phyloP scores from a whole-genome alignment of 345 rosid species.

The Cardamine chenopodiifolia region DNA sequence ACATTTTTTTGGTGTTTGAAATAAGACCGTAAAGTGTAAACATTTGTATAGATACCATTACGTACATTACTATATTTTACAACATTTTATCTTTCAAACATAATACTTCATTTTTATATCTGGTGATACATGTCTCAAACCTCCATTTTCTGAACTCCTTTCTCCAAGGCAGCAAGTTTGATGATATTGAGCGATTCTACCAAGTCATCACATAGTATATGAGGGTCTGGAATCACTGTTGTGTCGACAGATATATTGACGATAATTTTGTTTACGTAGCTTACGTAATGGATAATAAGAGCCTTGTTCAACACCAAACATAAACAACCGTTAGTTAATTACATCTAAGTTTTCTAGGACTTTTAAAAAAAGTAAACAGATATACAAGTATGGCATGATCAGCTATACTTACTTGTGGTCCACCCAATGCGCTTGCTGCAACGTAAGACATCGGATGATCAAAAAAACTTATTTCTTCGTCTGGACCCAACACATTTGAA shows the following conservation, averaged over 20 bases:
- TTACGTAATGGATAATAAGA: slow-evolving; percentile 63
- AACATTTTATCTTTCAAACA: too few species aligned
- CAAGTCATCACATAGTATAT: slow-evolving; percentile 54
- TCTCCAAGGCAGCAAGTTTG: slow-evolving; percentile 42
- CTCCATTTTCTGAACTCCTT: slow-evolving; percentile 4
- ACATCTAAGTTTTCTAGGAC: background rate
- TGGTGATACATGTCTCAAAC: background rate
- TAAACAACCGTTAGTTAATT: background rate
- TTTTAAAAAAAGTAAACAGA: too few species aligned
- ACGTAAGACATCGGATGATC: slow-evolving; percentile 56
- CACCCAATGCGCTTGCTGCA: slow-evolving; percentile 54
- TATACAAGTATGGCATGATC: background rate
- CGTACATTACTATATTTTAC: too few species aligned
- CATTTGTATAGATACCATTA: too few species aligned
- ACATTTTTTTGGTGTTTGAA: too few species aligned
- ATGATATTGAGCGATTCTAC: slow-evolving; percentile 55
- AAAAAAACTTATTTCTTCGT: slow-evolving; percentile 55
- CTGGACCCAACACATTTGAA: slow-evolving; percentile 57
- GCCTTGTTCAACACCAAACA: slow-evolving; percentile 68
- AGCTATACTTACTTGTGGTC: slow-evolving; percentile 50
- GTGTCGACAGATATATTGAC: slow-evolving; percentile 62
- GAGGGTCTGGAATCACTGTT: slow-evolving; percentile 61
- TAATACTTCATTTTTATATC: too few species aligned
- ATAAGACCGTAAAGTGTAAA: too few species aligned
- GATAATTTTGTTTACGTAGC: slow-evolving; percentile 59